A percentile compares a stretch with the other conserved stretches of the same genome.
These are phyloP conservation scores for Talaromyces sp. DNA, from an alignment of 2,329 filamentous ascomycete species.

Conservation along the genomic window DNA sequence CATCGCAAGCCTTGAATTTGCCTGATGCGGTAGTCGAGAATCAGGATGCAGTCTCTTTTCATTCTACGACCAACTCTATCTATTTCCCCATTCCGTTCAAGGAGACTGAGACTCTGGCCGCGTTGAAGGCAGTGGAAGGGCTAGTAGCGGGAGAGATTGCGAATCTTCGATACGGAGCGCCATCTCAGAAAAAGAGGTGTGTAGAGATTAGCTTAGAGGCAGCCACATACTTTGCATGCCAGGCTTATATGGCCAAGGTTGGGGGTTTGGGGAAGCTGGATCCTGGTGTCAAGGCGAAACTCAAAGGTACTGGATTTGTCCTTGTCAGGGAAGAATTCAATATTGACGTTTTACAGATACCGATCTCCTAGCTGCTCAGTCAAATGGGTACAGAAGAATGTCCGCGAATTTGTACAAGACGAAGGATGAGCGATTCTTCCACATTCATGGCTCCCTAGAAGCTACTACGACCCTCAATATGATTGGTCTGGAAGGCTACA, in stretches of 20 bases:
- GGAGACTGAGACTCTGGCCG: constrained; percentile 52
- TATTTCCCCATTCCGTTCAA: constrained; percentile 50
- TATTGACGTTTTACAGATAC: constrained; percentile 51
- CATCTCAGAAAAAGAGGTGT: constrained; percentile 36
- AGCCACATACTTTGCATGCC: constrained; percentile 41
- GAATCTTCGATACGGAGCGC: constrained; percentile 50
- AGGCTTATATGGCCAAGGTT: constrained; percentile 43
- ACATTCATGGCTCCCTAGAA: constrained; percentile 72
- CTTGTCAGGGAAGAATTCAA: constrained; percentile 9
- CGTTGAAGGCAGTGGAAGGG: constrained; percentile 60
- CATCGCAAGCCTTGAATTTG: constrained; percentile 33
- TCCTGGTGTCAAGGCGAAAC: constrained; percentile 35
- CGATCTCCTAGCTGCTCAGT: constrained; percentile 68
- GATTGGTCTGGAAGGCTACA: constrained; percentile 63
- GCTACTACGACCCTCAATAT: constrained; percentile 67
- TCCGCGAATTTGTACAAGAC: constrained; percentile 71
- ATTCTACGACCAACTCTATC: constrained; percentile 35
- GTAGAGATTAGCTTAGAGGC: constrained; percentile 38
- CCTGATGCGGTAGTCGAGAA: constrained; percentile 31
- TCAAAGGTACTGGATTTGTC: constrained; percentile 33
- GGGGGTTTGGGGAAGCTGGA: constrained; percentile 40
- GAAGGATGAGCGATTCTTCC: constrained; percentile 66
- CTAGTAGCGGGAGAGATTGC: constrained; percentile 59
- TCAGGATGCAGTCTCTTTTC: constrained; percentile 36
- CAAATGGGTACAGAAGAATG: constrained; percentile 66